These are phyloP conservation scores for Lactarius hatsudake DNA, from an alignment of 768 basidiomycete genomes.

Conservation along the genomic window DNA sequence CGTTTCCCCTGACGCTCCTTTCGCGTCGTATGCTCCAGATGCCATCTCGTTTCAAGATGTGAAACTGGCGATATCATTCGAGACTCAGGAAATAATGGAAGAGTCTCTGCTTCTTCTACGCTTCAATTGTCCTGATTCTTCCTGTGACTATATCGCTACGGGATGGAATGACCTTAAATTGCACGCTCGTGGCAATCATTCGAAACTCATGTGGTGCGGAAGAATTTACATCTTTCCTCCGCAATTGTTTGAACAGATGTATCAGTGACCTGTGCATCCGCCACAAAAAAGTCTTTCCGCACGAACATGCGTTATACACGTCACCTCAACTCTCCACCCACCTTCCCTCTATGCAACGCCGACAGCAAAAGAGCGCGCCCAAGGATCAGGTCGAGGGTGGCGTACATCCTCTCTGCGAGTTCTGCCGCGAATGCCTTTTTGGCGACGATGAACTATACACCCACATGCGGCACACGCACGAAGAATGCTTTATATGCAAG, in stretches of 20 bases:
- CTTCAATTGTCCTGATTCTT: constrained; percentile 87
- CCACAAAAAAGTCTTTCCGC: constrained; percentile 90
- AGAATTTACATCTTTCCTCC: background rate
- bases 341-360: constrained; percentile 64
- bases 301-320: constrained; percentile 88
- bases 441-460: constrained; percentile 89
- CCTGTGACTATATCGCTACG: constrained; percentile 79
- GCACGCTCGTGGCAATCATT: constrained; percentile 75
- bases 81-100: constrained; percentile 93
- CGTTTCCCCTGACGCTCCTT: constrained; percentile 56
- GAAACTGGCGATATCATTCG: constrained; percentile 79
- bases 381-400: constrained; percentile 68
- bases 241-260: background rate
- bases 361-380: constrained; percentile 38
- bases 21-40: constrained; percentile 55
- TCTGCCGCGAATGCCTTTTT: constrained; percentile 92
- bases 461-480: constrained; percentile 91
- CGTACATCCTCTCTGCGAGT: constrained; percentile 76
- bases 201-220: constrained; percentile 78
- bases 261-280: constrained; percentile 81
- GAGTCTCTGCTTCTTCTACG: constrained; percentile 86
- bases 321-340: constrained; percentile 63
- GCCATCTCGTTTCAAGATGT: constrained; percentile 61
- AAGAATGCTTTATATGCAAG: constrained; percentile 96
- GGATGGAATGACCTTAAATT: constrained; percentile 90